Evolutionary conservation across 441 rosid species (phyloP).

Genomic region (Syzygium malaccense): DNA sequence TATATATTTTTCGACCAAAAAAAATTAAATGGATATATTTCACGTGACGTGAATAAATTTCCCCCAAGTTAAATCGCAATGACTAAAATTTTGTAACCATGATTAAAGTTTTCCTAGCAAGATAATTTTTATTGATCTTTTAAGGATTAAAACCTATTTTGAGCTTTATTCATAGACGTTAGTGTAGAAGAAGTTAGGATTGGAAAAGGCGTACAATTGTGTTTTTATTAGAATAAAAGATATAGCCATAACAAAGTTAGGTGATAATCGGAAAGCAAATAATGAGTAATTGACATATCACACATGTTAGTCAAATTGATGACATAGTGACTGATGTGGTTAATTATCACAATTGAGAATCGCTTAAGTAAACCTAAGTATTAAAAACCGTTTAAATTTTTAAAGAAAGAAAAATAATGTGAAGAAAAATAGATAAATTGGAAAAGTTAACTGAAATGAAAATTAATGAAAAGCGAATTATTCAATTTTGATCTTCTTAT

Average conservation of each 20-base stretch:
- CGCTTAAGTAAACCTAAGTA: not conserved
- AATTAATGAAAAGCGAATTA: not conserved
- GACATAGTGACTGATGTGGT: not conserved
- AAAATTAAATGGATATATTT: no score
- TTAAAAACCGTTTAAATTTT: not conserved
- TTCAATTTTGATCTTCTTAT: not conserved
- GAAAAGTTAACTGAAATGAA: not conserved
- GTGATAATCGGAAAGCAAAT: not conserved
- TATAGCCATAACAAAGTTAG: fast-evolving
- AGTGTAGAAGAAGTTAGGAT: not conserved
- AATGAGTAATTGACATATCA: not conserved
- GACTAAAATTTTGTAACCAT: not conserved
- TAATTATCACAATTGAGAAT: not conserved
- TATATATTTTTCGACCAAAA: no score
- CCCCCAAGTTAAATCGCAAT: not conserved
- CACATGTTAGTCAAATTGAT: not conserved
- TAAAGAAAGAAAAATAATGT: not conserved
- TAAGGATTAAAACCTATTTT: not conserved
- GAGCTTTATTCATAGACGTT: not conserved
- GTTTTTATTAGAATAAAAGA: not conserved
- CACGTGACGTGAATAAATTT: not conserved
- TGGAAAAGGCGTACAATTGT: not conserved
- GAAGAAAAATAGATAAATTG: not conserved
- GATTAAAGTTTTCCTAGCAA: not conserved
- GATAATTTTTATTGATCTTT: not conserved